These are phyloP conservation scores for Stagonosporopsis cucurbitacearum DNA, from an alignment of 2,329 filamentous ascomycete species.

Conservation along the genomic window DNA sequence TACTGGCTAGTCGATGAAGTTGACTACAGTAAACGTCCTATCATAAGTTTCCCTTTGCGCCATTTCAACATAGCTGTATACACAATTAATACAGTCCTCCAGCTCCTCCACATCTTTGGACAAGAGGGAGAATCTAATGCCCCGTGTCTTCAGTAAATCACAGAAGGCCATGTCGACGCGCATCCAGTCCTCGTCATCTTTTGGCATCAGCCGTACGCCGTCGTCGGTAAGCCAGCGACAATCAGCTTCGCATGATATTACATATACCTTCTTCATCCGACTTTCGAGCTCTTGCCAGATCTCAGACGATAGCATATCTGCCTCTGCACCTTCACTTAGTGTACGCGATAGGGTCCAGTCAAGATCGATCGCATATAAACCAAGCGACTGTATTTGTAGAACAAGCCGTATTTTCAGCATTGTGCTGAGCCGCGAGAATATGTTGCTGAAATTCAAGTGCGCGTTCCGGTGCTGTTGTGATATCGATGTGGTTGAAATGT, in stretches of 20 bases:
- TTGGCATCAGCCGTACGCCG: conserved; percentile 48
- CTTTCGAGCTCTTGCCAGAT: conserved; percentile 42
- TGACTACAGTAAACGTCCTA: too few species aligned
- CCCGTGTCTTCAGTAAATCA: conserved; percentile 22
- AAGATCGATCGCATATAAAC: conserved; percentile 55
- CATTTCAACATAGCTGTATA: not conserved
- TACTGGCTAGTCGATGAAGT: too few species aligned
- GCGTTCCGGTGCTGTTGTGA: conserved; percentile 32
- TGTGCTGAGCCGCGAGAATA: conserved; percentile 49
- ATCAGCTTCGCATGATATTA: conserved; percentile 52
- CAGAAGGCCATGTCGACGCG: conserved; percentile 31
- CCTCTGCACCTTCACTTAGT: conserved; percentile 34
- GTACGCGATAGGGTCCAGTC: conserved; percentile 54
- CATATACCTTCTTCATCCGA: conserved; percentile 44
- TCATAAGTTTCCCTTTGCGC: not conserved
- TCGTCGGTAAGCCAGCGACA: conserved; percentile 47
- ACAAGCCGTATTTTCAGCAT: conserved; percentile 33
- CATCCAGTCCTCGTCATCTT: conserved; percentile 35
- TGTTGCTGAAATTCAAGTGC: conserved; percentile 48
- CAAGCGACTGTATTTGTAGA: conserved; percentile 20
- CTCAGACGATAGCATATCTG: conserved; percentile 27
- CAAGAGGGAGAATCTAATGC: conserved; percentile 29
- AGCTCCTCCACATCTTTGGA: conserved; percentile 15
- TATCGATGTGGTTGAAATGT: conserved; percentile 46
- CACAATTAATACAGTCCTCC: not conserved